A percentile compares a stretch with the other conserved stretches of the same genome.
Conservation (phyloP, 768 basidiomycete species). For the Erythrobasidium yunnanense region DNA sequence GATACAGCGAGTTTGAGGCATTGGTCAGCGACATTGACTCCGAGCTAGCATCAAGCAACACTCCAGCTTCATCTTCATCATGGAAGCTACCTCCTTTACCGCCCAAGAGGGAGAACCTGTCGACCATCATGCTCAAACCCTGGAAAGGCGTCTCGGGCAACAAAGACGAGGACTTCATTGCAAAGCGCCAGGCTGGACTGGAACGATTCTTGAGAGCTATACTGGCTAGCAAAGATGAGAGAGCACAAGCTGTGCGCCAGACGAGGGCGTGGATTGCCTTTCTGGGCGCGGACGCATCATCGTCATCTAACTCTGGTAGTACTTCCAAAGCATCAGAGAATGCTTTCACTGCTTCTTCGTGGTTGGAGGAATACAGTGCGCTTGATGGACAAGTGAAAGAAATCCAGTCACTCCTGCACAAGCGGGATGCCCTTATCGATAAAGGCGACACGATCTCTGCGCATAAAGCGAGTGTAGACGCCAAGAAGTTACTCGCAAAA, state of each 20-base stretch:
- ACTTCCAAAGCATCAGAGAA: conserved; percentile 39
- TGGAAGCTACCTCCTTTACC: conserved; percentile 52
- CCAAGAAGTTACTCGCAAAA: conserved; percentile 72
- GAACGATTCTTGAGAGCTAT: conserved; percentile 80
- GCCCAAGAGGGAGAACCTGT: conserved; percentile 65
- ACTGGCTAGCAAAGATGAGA: conserved; percentile 60
- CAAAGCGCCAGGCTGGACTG: conserved; percentile 64
- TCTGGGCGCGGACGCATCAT: conserved; percentile 64
- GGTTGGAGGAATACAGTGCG: conserved; percentile 81
- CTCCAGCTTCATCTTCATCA: conserved; percentile 43
- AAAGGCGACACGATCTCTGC: conserved; percentile 65
- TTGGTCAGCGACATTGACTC: conserved; percentile 61
- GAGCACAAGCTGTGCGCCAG: conserved; percentile 60
- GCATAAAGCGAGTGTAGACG: conserved; percentile 69
- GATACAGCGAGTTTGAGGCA: conserved; percentile 90
- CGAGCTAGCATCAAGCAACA: conserved; percentile 47
- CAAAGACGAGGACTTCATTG: conserved; percentile 54
- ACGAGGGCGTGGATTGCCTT: conserved; percentile 70
- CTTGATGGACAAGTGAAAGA: conserved; percentile 68
- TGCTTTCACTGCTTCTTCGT: conserved; percentile 60
- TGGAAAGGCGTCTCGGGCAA: conserved; percentile 49
- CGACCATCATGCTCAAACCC: conserved; percentile 40
- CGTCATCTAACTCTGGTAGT: conserved; percentile 32
- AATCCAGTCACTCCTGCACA: conserved; percentile 74
- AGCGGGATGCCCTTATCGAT: conserved; percentile 66